These are phyloP conservation scores for Plectranthus barbatus DNA, from an alignment of 257 asterid genomes.

Conservation along the genomic window DNA sequence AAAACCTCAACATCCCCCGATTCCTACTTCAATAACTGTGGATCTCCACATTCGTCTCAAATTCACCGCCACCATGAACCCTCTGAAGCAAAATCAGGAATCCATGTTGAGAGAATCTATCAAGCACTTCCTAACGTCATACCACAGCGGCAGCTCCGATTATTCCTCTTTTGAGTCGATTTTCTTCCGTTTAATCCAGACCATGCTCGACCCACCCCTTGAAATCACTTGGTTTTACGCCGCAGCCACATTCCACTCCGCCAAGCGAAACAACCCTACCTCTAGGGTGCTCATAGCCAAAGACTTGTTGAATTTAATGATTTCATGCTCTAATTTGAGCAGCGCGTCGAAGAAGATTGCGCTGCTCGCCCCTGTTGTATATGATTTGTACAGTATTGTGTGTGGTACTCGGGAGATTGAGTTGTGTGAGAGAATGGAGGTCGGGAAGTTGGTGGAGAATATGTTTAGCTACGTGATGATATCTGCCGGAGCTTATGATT, in stretches of 20 bases:
- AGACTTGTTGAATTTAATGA: conserved; percentile 53
- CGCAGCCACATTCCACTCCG: conserved; percentile 52
- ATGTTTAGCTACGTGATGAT: conserved; percentile 31
- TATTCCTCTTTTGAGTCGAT: conserved; percentile 63
- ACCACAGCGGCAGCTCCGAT: conserved; percentile 51
- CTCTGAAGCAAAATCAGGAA: conserved; percentile 27
- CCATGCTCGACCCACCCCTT: conserved; percentile 85
- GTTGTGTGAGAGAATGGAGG: conserved; percentile 28
- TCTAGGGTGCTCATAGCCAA: conserved; percentile 36
- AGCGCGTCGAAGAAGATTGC: conserved; percentile 48
- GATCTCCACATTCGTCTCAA: too few relatives aligned
- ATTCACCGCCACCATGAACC: conserved; percentile 24
- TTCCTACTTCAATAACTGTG: too few relatives aligned
- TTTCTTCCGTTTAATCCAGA: conserved; percentile 66
- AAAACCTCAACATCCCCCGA: too few relatives aligned
- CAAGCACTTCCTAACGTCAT: conserved; percentile 47
- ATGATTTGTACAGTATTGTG: conserved; percentile 37
- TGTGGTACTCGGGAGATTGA: conserved; percentile 24
- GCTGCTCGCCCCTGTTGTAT: conserved; percentile 68
- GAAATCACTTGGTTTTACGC: conserved; percentile 86
- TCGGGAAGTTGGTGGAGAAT: conserved; percentile 44
- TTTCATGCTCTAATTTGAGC: conserved; percentile 50
- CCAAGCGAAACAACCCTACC: conserved; percentile 26
- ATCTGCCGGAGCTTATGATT: conserved; percentile 37
- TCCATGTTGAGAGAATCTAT: conserved; percentile 62